These are phyloP conservation scores for Pleurotus platypus DNA, from an alignment of 768 basidiomycete species.

Conservation along the genomic window DNA sequence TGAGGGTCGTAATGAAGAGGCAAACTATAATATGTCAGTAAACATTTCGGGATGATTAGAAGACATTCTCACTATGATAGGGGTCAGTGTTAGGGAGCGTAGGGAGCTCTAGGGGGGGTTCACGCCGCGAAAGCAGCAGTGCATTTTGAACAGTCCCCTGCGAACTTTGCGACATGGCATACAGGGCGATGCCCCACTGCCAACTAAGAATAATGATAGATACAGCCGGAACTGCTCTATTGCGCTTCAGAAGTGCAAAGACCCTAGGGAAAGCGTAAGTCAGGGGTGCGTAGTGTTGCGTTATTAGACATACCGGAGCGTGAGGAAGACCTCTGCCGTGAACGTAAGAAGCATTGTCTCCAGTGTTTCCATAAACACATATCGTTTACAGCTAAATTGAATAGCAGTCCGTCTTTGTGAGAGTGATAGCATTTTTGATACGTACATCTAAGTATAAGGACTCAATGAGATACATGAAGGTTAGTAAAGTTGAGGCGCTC, in stretches of 20 bases:
- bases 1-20: slow-evolving; percentile 5
- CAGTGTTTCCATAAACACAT: slow-evolving; percentile 9
- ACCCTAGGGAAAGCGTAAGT: neutral
- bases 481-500: too few relatives aligned
- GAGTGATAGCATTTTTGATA: too few relatives aligned
- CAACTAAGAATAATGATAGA: slow-evolving; percentile 1
- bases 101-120: neutral
- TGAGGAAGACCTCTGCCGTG: slow-evolving; percentile 8
- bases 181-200: slow-evolving; percentile 7
- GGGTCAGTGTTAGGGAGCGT: slow-evolving; percentile 8
- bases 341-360: slow-evolving; percentile 10
- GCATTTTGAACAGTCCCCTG: slow-evolving; percentile 6
- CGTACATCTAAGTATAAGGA: too few relatives aligned
- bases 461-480: too few relatives aligned
- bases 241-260: slow-evolving; percentile 6
- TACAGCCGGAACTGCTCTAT: neutral
- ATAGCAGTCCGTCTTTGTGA: neutral
- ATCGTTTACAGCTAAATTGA: slow-evolving; percentile 8
- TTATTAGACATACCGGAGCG: neutral
- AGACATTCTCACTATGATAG: slow-evolving; percentile 2
- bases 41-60: neutral
- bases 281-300: neutral
- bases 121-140: neutral
- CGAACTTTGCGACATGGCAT: slow-evolving; percentile 3
- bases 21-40: slow-evolving; percentile 4